A percentile compares a stretch with the other conserved stretches of the same genome.
phyloP scores from a whole-genome alignment of 2,329 filamentous ascomycete species.

The Pseudogymnoascus destructans region DNA sequence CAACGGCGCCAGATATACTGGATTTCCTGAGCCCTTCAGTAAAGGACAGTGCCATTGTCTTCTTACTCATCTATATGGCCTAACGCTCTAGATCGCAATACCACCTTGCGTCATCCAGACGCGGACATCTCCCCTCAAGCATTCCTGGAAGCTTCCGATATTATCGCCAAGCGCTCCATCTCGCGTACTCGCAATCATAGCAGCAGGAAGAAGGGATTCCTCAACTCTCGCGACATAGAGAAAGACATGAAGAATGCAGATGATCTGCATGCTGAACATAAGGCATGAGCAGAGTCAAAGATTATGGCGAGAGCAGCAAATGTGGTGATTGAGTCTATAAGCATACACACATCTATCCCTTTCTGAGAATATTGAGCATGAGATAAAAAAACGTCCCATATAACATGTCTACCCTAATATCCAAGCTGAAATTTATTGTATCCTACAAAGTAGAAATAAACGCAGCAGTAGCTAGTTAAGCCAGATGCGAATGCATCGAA shows the following conservation, averaged over 20 bases:
- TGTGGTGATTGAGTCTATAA: background rate
- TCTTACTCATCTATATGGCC: background rate
- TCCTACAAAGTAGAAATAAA: too few relatives aligned
- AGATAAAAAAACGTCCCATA: too few relatives aligned
- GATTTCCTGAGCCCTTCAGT: background rate
- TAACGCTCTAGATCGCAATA: background rate
- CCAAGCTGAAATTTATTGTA: too few relatives aligned
- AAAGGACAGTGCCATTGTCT: background rate
- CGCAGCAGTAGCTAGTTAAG: background rate
- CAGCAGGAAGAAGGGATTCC: background rate
- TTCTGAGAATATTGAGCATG: too few relatives aligned
- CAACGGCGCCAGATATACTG: background rate
- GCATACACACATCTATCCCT: too few relatives aligned
- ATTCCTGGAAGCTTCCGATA: background rate
- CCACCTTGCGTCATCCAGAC: background rate
- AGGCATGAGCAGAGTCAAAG: background rate
- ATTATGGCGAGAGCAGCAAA: background rate
- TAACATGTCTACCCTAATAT: background rate
- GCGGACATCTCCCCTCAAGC: background rate
- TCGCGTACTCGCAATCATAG: background rate
- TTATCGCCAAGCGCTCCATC: background rate
- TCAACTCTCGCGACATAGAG: background rate
- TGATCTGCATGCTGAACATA: background rate
- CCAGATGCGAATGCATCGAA: background rate
- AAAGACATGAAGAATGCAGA: background rate